Percentiles rank a stretch among this genome's conserved stretches.
Conservation (phyloP, 2,329 filamentous ascomycete species). For the Fusarium odoratissimum region DNA sequence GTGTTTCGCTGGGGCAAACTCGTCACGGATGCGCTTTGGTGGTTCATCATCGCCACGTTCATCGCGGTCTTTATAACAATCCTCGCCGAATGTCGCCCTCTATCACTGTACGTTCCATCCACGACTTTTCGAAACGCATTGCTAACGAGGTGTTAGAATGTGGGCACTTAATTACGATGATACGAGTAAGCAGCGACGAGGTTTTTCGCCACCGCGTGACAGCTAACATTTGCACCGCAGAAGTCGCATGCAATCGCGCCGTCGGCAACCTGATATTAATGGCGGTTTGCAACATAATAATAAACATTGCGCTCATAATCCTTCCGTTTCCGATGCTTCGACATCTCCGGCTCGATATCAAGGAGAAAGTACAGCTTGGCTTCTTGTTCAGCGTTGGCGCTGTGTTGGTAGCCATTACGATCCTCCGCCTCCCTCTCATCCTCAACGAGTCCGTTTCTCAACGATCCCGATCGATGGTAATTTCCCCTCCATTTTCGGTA, state of each 20-base stretch:
- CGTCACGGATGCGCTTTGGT: constrained; percentile 39
- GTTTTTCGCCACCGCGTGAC: neutral
- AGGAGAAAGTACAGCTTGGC: constrained; percentile 36
- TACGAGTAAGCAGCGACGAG: constrained; percentile 8
- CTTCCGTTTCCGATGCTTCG: constrained; percentile 48
- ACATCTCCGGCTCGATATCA: constrained; percentile 32
- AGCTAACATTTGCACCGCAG: constrained; percentile 8
- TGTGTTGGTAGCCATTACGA: constrained; percentile 46
- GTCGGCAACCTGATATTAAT: constrained; percentile 46
- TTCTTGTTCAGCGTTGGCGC: constrained; percentile 46
- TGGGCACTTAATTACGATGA: constrained; percentile 28
- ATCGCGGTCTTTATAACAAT: constrained; percentile 45
- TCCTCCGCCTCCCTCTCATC: constrained; percentile 47
- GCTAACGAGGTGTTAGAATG: constrained; percentile 23
- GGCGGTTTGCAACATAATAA: constrained; percentile 47
- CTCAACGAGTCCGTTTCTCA: constrained; percentile 46
- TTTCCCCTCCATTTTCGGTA: fast-evolving
- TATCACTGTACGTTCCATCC: constrained; percentile 32
- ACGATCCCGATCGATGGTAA: constrained; percentile 46
- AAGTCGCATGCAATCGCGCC: constrained; percentile 40
- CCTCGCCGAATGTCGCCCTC: constrained; percentile 44
- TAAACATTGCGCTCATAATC: constrained; percentile 46
- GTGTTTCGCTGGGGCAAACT: constrained; percentile 40
- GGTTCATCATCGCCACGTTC: constrained; percentile 45
- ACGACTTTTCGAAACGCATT: fast-evolving